Base-by-base conservation (phyloP, 208 protist genomes). In the Crithidia expoeki region DNA sequence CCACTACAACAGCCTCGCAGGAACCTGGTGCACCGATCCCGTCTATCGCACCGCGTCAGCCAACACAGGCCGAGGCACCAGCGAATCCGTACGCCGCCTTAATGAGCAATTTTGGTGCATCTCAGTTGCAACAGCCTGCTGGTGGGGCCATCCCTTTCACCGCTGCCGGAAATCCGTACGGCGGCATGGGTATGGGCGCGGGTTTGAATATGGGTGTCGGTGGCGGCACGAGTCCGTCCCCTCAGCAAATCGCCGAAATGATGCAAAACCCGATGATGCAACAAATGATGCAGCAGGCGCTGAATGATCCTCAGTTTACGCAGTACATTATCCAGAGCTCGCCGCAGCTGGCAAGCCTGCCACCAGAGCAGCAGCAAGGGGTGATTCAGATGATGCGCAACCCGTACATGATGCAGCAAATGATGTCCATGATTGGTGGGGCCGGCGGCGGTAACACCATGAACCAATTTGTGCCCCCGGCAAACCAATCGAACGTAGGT, bases 61-160 rank as follows among this genome's bases (percentile, higher is more conserved):
- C 78, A 19, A 11, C 27, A 14, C 23, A 30, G 42, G 28, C 67
- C 25, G 38, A 57, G 52, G 49, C 64, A 19, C 49, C 52, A 17
- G 56, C 62, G 0, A 95, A 95, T 50, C 90, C 90, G 21, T 95
- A 95, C 61, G 84, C 83, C 33, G 78, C 83, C 10, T 74, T 95
- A 12, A 67, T 86, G 53, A 86, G 81, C 32, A 79, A 75, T 53
- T 77, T 72, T 14, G 77, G 76, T 14, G 71, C 68, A 21, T 6
- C 68, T n/a, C 68, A 75, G 47, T 2, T 25, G 16, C 74, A 70
- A 21, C 71, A 49, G 36, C 40, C 52, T 19, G 32, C 17, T 10
- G 33, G 30, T 5, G 72, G 58, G 17, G 63, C 61, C 33, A 42
- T 30, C 27, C 57, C 74, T 0, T 53, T 66, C 40, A 25, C 50